Evolutionary conservation across 345 rosid species (phyloP).

Genomic region (Bruguiera parviflora): DNA sequence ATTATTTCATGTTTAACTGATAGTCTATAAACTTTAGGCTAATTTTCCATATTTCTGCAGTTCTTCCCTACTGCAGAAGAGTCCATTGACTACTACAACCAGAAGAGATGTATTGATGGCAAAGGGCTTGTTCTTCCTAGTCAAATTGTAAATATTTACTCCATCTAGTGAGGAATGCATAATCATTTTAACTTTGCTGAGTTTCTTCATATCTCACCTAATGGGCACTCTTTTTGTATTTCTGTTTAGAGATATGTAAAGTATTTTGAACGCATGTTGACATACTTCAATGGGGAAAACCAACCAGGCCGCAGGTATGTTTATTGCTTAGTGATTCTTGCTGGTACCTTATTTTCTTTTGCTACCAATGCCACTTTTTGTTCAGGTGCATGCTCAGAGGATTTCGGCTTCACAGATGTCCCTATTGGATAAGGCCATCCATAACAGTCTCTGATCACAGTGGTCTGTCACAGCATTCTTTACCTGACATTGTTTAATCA

Average conservation of each 20-base stretch:
- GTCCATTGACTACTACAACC: constrained; percentile 79
- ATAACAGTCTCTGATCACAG: constrained; percentile 73
- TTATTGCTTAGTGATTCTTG: constrained; percentile 17
- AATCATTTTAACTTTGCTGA: neutral
- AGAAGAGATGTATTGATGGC: constrained; percentile 86
- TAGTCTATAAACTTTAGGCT: neutral
- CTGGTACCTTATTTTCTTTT: constrained; percentile 2
- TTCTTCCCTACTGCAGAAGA: constrained; percentile 95
- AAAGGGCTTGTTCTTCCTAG: constrained; percentile 91
- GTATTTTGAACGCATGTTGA: constrained; percentile 63
- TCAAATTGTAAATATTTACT: constrained; percentile 63
- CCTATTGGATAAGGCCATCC: constrained; percentile 84
- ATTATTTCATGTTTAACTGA: no score
- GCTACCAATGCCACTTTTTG: constrained; percentile 11
- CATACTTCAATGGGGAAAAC: constrained; percentile 76
- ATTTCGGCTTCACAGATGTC: constrained; percentile 83
- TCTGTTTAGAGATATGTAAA: constrained; percentile 70
- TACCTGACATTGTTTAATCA: neutral
- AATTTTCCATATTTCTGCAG: constrained; percentile 36
- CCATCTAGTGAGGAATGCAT: constrained; percentile 3
- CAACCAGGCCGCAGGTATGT: constrained; percentile 73
- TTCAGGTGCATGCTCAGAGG: constrained; percentile 87
- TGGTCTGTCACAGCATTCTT: constrained; percentile 37
- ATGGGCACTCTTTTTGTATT: constrained; percentile 5
- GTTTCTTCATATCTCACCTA: constrained; percentile 4